phyloP scores from a whole-genome alignment of 805 yeast species.

The Cyberlindnera subsufficiens region DNA sequence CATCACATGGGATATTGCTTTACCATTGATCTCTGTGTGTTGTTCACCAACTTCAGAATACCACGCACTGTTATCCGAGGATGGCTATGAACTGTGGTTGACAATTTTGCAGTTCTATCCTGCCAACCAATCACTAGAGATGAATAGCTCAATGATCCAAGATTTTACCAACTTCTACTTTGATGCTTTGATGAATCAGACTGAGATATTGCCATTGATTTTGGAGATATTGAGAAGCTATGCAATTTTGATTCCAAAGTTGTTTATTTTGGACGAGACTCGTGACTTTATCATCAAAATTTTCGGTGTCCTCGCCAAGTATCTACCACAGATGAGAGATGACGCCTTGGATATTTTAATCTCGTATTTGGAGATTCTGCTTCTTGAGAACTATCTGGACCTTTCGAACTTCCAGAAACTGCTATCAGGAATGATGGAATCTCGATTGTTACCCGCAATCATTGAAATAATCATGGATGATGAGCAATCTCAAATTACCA shows the following conservation, averaged over 20 bases:
- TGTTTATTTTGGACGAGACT: constrained; percentile 30
- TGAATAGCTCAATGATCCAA: constrained; percentile 14
- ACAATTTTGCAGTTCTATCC: constrained; percentile 61
- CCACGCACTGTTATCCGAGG: constrained; percentile 64
- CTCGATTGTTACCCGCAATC: constrained; percentile 23
- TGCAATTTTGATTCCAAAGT: constrained; percentile 39
- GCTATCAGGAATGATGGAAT: constrained; percentile 20
- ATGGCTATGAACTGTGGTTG: constrained; percentile 84
- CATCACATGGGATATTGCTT: constrained; percentile 46
- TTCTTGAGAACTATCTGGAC: constrained; percentile 21
- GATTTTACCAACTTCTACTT: constrained; percentile 33
- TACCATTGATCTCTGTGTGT: constrained; percentile 58
- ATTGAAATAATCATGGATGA: constrained; percentile 24
- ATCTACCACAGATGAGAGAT: constrained; percentile 59
- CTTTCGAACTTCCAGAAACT: constrained; percentile 15
- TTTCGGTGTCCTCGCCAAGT: constrained; percentile 45
- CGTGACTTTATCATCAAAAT: constrained; percentile 31
- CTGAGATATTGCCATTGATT: constrained; percentile 66
- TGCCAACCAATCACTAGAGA: constrained; percentile 6
- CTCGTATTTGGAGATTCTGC: constrained; percentile 46
- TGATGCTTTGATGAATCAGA: constrained; percentile 58
- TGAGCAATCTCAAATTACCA: constrained; percentile 26
- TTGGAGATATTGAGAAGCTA: constrained; percentile 61
- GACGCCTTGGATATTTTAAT: constrained; percentile 57
- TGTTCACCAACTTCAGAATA: constrained; percentile 56